phyloP scores from a whole-genome alignment of 768 basidiomycete species.

The Rhodosporidiobolus odoratus region DNA sequence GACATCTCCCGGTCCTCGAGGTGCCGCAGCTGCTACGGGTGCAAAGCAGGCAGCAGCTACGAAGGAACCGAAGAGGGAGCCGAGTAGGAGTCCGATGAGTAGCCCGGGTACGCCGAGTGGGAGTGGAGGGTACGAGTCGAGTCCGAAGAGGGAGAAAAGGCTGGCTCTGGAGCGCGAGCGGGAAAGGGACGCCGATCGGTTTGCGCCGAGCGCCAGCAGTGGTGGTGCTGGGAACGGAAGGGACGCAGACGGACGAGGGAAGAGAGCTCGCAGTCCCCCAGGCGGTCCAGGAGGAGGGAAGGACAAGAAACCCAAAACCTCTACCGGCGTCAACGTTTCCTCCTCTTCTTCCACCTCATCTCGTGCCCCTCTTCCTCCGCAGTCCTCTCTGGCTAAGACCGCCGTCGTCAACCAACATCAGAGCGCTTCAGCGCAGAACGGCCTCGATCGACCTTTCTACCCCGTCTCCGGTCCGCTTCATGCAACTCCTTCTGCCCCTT shows the following conservation, averaged over 20 bases:
- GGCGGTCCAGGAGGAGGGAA: background rate
- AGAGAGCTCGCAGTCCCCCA: background rate
- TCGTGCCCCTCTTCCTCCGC: too few species aligned
- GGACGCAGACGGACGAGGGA: background rate
- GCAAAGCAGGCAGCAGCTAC: too few species aligned
- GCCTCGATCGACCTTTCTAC: constrained; percentile 1
- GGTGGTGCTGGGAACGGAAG: background rate
- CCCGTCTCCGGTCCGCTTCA: background rate
- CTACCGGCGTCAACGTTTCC: background rate
- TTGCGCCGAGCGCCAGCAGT: background rate
- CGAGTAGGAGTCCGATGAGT: background rate
- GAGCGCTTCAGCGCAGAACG: background rate
- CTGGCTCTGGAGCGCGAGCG: background rate
- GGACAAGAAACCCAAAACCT: constrained; percentile 19
- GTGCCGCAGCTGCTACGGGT: too few species aligned
- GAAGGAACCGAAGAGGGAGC: background rate
- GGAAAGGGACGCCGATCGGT: background rate
- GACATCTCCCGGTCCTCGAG: too few species aligned
- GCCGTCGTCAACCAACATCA: background rate
- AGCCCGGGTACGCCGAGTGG: background rate
- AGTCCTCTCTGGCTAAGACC: background rate
- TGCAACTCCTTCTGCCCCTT: background rate
- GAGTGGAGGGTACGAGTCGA: background rate
- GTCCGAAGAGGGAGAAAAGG: background rate
- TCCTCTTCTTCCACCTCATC: background rate